A percentile compares a stretch with the other conserved stretches of the same genome.
Evolutionary conservation across 108 stramenopile species (phyloP).

Genomic region (Nitzschia sp.): DNA sequence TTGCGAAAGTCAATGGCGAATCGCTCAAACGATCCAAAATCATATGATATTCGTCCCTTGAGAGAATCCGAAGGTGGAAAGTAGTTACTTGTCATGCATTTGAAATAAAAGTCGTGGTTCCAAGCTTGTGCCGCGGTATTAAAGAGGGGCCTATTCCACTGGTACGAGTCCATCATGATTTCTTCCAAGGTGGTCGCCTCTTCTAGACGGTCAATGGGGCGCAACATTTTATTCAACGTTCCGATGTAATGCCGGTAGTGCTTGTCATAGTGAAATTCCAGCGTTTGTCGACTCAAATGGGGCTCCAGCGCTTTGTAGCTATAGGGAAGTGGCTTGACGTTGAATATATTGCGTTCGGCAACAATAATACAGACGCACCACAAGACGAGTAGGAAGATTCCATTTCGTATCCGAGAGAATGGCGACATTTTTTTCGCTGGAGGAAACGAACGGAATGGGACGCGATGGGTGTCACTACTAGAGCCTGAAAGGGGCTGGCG

Average conservation of each 20-base stretch:
- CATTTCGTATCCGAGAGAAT: no score
- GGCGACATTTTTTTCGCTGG: no score
- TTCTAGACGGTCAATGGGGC: not conserved
- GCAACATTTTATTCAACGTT: conserved; percentile 49
- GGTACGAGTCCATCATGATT: conserved; percentile 32
- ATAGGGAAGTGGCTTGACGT: conserved; percentile 73
- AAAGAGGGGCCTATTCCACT: conserved; percentile 42
- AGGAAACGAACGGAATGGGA: no score
- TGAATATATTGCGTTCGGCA: conserved; percentile 1
- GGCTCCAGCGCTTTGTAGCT: conserved; percentile 84
- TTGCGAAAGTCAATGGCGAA: conserved; percentile 70
- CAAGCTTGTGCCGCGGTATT: conserved; percentile 73
- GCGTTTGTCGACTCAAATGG: conserved; percentile 68
- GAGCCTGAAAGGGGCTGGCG: no score
- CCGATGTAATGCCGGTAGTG: conserved; percentile 62
- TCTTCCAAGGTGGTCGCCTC: conserved; percentile 52
- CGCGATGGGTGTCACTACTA: no score
- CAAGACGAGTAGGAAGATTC: not conserved
- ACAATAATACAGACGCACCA: not conserved
- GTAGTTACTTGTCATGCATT: conserved; percentile 80
- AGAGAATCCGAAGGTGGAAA: conserved; percentile 69
- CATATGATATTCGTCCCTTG: conserved; percentile 59
- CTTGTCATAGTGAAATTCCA: conserved; percentile 85
- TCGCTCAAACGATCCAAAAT: conserved; percentile 64
- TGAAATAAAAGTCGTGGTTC: conserved; percentile 84